phyloP scores from a whole-genome alignment of 1,139 yeast genomes.

The Candida smagusa region DNA sequence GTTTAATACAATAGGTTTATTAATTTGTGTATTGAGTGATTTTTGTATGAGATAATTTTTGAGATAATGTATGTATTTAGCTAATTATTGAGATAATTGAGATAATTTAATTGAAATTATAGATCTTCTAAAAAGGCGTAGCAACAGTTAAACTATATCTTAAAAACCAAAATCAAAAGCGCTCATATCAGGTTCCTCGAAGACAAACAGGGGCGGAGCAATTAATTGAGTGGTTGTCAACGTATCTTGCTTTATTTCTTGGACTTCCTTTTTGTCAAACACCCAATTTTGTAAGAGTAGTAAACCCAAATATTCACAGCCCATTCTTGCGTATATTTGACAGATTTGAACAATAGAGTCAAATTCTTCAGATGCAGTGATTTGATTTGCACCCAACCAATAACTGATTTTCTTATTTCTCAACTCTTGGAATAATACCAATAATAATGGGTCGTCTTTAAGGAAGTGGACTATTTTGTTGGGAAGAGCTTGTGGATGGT shows the following conservation, averaged over 20 bases:
- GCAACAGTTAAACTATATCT: neutral
- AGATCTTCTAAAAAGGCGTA: no score
- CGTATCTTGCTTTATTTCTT: conserved; percentile 5
- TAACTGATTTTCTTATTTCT: conserved; percentile 49
- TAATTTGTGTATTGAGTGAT: no score
- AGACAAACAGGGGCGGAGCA: conserved; percentile 28
- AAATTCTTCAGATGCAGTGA: conserved; percentile 53
- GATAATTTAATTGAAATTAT: no score
- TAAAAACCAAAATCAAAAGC: conserved; percentile 63
- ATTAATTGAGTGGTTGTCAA: conserved; percentile 1
- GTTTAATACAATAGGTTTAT: no score
- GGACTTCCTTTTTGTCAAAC: conserved; percentile 34
- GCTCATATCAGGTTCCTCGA: conserved; percentile 80
- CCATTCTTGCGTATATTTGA: conserved; percentile 77
- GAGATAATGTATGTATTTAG: no score
- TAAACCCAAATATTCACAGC: conserved; percentile 78
- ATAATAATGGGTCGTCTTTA: conserved; percentile 79
- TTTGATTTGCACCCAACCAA: conserved; percentile 44
- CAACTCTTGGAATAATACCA: conserved; percentile 61
- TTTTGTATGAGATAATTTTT: no score
- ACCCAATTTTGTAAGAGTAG: conserved; percentile 66
- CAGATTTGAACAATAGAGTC: conserved; percentile 61
- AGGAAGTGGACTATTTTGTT: conserved; percentile 30
- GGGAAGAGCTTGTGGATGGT: neutral
- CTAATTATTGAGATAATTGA: no score